Conservation (phyloP, 768 basidiomycete species). For the Suillus spraguei region DNA sequence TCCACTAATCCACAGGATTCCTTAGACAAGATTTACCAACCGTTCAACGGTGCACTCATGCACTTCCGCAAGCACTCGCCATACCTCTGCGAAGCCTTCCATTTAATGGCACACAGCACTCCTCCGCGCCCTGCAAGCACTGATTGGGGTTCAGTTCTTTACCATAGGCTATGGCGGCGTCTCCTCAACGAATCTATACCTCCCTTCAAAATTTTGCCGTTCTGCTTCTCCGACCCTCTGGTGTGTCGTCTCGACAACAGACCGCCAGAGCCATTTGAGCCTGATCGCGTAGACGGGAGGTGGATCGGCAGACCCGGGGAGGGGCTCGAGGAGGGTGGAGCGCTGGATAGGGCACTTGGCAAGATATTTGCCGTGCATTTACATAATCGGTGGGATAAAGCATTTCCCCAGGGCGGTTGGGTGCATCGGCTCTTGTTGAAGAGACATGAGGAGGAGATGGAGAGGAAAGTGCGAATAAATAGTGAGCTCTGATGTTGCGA, state of each 20-base stretch:
- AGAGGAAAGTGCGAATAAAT: neutral
- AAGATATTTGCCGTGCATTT: conserved; percentile 89
- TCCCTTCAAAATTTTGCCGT: conserved; percentile 94
- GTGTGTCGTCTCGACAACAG: conserved; percentile 91
- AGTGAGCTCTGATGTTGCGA: neutral
- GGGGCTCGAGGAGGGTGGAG: conserved; percentile 61
- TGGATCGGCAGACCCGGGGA: conserved; percentile 64
- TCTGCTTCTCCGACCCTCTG: conserved; percentile 91
- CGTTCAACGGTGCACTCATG: conserved; percentile 94
- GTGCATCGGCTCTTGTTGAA: conserved; percentile 76
- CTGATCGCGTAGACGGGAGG: conserved; percentile 50
- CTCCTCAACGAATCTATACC: conserved; percentile 72
- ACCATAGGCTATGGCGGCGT: conserved; percentile 87
- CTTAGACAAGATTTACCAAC: conserved; percentile 69
- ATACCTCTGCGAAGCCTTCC: conserved; percentile 96
- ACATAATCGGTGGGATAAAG: conserved; percentile 95
- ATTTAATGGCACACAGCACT: conserved; percentile 78
- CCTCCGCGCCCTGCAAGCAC: conserved; percentile 80
- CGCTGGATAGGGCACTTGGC: conserved; percentile 58
- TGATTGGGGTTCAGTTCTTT: conserved; percentile 93
- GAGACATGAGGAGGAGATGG: conserved; percentile 53
- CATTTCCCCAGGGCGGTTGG: conserved; percentile 87
- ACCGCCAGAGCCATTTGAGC: conserved; percentile 86
- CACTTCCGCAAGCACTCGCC: conserved; percentile 89
- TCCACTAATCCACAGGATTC: conserved; percentile 5